Evolutionary conservation across 306 rosid genomes (phyloP).

Genomic region (Macrotyloma uniflorum): DNA sequence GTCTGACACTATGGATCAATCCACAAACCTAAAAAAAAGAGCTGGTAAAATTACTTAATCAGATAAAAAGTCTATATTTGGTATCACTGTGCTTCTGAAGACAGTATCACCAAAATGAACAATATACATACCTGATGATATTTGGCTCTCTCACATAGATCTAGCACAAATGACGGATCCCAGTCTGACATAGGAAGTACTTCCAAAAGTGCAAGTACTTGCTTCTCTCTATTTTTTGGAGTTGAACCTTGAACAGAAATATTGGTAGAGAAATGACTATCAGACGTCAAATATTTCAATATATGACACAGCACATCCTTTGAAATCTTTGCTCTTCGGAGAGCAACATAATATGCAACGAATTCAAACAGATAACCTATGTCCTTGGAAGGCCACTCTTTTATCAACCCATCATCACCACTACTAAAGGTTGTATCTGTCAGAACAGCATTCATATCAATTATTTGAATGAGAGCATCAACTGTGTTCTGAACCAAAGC

Average conservation of each 20-base stretch:
- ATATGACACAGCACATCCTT: slow-evolving; percentile 68
- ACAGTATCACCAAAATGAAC: slow-evolving; percentile 23
- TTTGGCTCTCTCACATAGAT: slow-evolving; percentile 71
- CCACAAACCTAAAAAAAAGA: slow-evolving; percentile 80
- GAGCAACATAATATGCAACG: slow-evolving; percentile 79
- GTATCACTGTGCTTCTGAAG: slow-evolving; percentile 36
- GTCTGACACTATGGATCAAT: slow-evolving; percentile 71
- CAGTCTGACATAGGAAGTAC: slow-evolving; percentile 81
- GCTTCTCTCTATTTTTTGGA: slow-evolving; percentile 78
- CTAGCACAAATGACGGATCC: slow-evolving; percentile 75
- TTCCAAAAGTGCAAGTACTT: slow-evolving; percentile 84
- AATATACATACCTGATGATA: slow-evolving; percentile 82
- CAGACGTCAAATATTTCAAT: slow-evolving; percentile 74
- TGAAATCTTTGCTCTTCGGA: slow-evolving; percentile 72
- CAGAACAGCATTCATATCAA: slow-evolving; percentile 53
- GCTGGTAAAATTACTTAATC: slow-evolving; percentile 31
- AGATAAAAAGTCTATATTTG: slow-evolving; percentile 25
- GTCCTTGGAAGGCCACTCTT: slow-evolving; percentile 76
- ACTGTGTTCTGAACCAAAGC: slow-evolving; percentile 71
- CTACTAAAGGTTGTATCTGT: slow-evolving; percentile 49
- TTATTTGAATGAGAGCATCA: slow-evolving; percentile 68
- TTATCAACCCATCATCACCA: slow-evolving; percentile 44
- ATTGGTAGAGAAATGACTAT: slow-evolving; percentile 46
- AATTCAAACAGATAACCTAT: slow-evolving; percentile 73
- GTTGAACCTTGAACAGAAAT: slow-evolving; percentile 43